Base-by-base conservation (phyloP, 2,329 filamentous ascomycete genomes). In the Cryphonectria naterciae region DNA sequence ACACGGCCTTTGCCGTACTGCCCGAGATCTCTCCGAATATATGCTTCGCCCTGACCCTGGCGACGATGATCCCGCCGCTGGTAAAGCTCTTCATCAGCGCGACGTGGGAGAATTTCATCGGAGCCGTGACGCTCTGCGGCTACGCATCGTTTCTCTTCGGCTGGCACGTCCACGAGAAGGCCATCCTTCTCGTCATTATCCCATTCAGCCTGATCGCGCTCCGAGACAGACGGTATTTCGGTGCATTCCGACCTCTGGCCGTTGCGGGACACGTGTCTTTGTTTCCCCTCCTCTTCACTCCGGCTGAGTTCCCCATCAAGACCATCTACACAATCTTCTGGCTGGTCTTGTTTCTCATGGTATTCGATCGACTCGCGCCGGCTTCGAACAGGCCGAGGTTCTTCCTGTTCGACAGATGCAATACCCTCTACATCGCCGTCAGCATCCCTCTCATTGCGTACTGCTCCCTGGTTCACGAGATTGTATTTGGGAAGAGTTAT, bases 111-210 rank as follows among this genome's bases (percentile, higher is more conserved):
- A 92, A 88, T 69, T 98, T 99, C 78, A 88, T 98, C 58, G 94
- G 94, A 4, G 92, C 94, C 0, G 88, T 97, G 61, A 98, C 95
- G 0, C 89, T 98, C 22, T 98, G 96, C 78, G 96, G 93, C 71
- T 99, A 98, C 78, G 93, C 95, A 0, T 98, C 95, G 0, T 99
- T 99, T 83, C 86, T 99, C 13, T 98, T 98, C 76, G 95, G 96
- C 70, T 99, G 95, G 94, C 96, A 99, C 78, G 96, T 99, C 11
- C 96, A 99, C 77, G 96, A 99, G 79, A 99, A 99, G 81, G 96
- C 96, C 1, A 93, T 99, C 70, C 87, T 99, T 32, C 88, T 98
- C 28, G 92, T 98, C 78, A 94, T 99, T 75, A 93, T 98, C 65
- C 96, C 96, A 0, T 98, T 98, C 84, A 97, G 93, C 75, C 87